These are phyloP conservation scores for Colletotrichum tropicicola DNA, from an alignment of 2,329 filamentous ascomycete species.

Conservation along the genomic window DNA sequence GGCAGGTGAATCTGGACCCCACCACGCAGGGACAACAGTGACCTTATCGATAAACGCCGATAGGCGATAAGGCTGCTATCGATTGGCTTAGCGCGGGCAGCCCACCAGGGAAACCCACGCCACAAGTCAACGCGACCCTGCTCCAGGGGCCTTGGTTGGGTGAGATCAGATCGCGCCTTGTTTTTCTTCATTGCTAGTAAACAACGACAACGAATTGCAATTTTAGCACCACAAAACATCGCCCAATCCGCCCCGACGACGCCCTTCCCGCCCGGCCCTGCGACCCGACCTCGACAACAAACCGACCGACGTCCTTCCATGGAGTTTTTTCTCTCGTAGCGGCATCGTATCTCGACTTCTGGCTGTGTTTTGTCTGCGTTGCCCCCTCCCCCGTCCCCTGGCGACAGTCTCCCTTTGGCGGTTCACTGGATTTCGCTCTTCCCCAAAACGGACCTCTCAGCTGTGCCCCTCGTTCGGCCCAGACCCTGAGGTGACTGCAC, in stretches of 20 bases:
- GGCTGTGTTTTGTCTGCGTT: conserved; percentile 4
- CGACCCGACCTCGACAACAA: conserved; percentile 12
- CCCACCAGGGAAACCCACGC: conserved; percentile 22
- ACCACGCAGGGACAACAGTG: conserved; percentile 16
- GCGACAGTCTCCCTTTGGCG: conserved; percentile 1
- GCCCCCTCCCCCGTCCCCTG: neutral
- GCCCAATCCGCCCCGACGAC: conserved; percentile 25
- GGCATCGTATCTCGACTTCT: conserved; percentile 19
- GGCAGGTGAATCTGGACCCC: conserved; percentile 23
- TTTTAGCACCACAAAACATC: conserved; percentile 32
- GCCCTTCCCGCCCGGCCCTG: conserved; percentile 26
- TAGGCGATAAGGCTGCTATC: conserved; percentile 9
- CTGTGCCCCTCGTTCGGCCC: conserved; percentile 23
- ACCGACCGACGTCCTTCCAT: conserved; percentile 3
- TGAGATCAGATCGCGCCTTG: conserved; percentile 31
- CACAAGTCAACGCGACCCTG: conserved; percentile 23
- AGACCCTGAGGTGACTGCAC: conserved; percentile 20
- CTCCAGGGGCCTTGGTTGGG: conserved; percentile 24
- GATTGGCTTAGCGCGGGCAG: neutral
- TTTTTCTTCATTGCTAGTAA: conserved; percentile 32
- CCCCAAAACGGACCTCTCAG: conserved; percentile 8
- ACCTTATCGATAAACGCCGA: conserved; percentile 18
- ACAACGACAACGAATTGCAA: conserved; percentile 31
- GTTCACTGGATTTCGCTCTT: neutral
- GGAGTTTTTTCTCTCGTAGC: conserved; percentile 17